These are phyloP conservation scores for Volutella citrinella DNA, from an alignment of 2,329 filamentous ascomycete genomes.

Conservation along the genomic window DNA sequence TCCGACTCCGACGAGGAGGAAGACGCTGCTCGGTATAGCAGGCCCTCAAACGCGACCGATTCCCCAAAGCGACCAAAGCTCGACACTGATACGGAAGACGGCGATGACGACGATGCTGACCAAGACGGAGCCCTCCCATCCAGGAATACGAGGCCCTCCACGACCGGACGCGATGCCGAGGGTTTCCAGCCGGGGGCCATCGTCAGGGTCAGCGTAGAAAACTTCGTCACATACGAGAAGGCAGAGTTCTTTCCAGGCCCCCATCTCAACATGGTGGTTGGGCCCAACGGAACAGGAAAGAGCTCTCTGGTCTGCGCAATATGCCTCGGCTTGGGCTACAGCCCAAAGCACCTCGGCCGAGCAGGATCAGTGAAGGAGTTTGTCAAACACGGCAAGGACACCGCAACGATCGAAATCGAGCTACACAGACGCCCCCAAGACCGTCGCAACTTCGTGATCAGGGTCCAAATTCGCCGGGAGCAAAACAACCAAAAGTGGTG, in stretches of 20 bases:
- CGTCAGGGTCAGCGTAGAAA: conserved; percentile 76
- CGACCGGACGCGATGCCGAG: conserved; percentile 20
- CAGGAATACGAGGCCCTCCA: conserved; percentile 10
- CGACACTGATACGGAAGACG: conserved; percentile 18
- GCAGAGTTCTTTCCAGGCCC: conserved; percentile 91
- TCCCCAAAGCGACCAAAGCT: conserved; percentile 37
- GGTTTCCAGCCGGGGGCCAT: conserved; percentile 75
- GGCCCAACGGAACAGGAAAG: conserved; percentile 97
- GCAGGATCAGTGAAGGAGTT: conserved; percentile 84
- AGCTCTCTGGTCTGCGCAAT: conserved; percentile 97
- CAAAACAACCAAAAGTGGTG: conserved; percentile 79
- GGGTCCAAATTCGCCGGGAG: conserved; percentile 74
- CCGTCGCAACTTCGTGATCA: conserved; percentile 67
- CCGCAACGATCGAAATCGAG: conserved; percentile 87
- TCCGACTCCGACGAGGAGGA: conserved; percentile 38
- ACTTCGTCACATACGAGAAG: conserved; percentile 93
- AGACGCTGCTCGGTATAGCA: conserved; percentile 19
- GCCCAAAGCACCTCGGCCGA: conserved; percentile 77
- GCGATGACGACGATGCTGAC: conserved; percentile 7
- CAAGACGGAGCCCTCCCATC: conserved; percentile 11
- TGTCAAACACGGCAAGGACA: conserved; percentile 81
- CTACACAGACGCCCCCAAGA: conserved; percentile 63
- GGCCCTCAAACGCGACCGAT: conserved; percentile 24
- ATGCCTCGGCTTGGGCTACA: conserved; percentile 85
- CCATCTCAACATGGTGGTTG: conserved; percentile 96